A percentile compares a stretch with the other conserved stretches of the same genome.
Evolutionary conservation across 2,329 filamentous ascomycete species (phyloP).

Genomic region (Xylariaceae sp.): DNA sequence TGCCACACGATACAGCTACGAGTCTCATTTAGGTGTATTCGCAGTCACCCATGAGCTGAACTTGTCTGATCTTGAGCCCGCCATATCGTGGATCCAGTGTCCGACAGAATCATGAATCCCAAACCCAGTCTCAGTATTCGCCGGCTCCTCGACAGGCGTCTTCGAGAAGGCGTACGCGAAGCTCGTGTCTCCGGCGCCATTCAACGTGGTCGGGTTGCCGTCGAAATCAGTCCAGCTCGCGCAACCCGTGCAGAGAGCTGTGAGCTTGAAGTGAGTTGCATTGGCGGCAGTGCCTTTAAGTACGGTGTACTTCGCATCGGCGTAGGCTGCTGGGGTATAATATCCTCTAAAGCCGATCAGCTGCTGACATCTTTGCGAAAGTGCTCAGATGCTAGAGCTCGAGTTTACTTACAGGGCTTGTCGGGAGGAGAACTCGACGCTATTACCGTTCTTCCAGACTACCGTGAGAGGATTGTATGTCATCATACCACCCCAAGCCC

Average conservation of each 20-base stretch:
- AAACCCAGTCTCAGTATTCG: constrained; percentile 32
- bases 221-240: constrained; percentile 38
- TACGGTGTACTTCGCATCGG: constrained; percentile 28
- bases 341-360: constrained; percentile 26
- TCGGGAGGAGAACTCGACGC: constrained; percentile 33
- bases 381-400: no score
- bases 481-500: constrained; percentile 38
- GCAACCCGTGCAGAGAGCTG: constrained; percentile 35
- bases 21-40: constrained; percentile 9
- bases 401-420: constrained; percentile 32
- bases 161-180: constrained; percentile 37
- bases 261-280: constrained; percentile 31
- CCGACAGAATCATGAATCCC: constrained; percentile 39
- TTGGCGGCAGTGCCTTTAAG: constrained; percentile 32
- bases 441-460: constrained; percentile 34
- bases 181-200: constrained; percentile 32
- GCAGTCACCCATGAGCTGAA: constrained; percentile 29
- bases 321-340: constrained; percentile 28
- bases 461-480: constrained; percentile 37
- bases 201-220: constrained; percentile 32
- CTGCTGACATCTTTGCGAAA: background rate
- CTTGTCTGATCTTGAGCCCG: constrained; percentile 26
- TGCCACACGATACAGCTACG: no score
- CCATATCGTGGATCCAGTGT: constrained; percentile 36
- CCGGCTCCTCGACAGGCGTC: constrained; percentile 33